These are phyloP conservation scores for Ceratocystis eucalypticola DNA, from an alignment of 2,329 filamentous ascomycete species.

Conservation along the genomic window DNA sequence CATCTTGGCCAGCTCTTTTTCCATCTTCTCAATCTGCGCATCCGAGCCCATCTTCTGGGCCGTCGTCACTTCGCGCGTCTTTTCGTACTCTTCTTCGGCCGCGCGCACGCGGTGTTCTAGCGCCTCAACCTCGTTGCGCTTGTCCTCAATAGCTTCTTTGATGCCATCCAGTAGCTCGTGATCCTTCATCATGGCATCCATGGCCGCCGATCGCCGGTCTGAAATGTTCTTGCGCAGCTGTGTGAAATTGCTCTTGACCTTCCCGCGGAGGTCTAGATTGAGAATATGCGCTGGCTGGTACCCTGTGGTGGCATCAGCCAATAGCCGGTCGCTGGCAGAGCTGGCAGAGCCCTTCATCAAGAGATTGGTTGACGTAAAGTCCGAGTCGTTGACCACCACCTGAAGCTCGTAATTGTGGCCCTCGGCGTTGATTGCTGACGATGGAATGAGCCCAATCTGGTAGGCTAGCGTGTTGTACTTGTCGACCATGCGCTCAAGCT, in stretches of 20 bases:
- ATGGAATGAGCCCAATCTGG: slow-evolving; percentile 79
- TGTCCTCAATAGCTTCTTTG: slow-evolving; percentile 94
- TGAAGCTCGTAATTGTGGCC: slow-evolving; percentile 73
- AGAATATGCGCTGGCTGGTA: slow-evolving; percentile 83
- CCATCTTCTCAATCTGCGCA: slow-evolving; percentile 95
- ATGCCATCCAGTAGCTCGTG: slow-evolving; percentile 88
- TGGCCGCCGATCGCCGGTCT: slow-evolving; percentile 66
- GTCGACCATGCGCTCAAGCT: slow-evolving; percentile 80
- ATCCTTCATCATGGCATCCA: slow-evolving; percentile 88
- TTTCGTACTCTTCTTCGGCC: slow-evolving; percentile 87
- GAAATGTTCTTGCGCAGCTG: slow-evolving; percentile 77
- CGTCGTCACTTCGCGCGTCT: slow-evolving; percentile 72
- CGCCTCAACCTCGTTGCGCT: slow-evolving; percentile 80
- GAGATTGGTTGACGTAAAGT: slow-evolving; percentile 51
- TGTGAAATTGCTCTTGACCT: slow-evolving; percentile 66
- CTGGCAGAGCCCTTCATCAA: slow-evolving; percentile 34
- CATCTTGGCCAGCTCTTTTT: slow-evolving; percentile 95
- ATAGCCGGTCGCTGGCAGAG: slow-evolving; percentile 53
- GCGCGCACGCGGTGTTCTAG: slow-evolving; percentile 77
- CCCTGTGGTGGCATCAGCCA: slow-evolving; percentile 69
- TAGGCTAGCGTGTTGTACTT: slow-evolving; percentile 90
- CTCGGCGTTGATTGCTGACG: slow-evolving; percentile 71
- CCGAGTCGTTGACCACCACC: slow-evolving; percentile 67
- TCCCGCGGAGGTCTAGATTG: slow-evolving; percentile 74
- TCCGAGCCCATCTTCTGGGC: slow-evolving; percentile 82